phyloP scores from a whole-genome alignment of 345 rosid species.

The Melaleuca quinquenervia region DNA sequence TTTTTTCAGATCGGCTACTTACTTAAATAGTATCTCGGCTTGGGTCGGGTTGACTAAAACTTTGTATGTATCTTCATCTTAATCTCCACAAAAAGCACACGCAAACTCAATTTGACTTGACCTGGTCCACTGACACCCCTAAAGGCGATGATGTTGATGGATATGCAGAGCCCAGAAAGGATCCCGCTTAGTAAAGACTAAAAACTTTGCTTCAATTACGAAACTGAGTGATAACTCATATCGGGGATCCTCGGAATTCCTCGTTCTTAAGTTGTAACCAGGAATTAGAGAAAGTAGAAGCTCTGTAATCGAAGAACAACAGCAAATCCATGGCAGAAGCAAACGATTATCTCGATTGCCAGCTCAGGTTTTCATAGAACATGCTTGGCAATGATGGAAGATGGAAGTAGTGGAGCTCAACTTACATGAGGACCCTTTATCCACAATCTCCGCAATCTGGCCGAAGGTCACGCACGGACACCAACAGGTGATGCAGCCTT shows the following conservation, averaged over 20 bases:
- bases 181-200: background rate
- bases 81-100: too few relatives aligned
- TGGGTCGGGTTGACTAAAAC: too few relatives aligned
- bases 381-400: background rate
- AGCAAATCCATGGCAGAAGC: background rate
- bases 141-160: background rate
- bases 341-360: background rate
- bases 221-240: background rate
- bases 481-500: slow-evolving; percentile 30
- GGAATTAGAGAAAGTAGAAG: background rate
- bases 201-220: background rate
- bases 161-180: background rate
- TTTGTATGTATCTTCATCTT: too few relatives aligned
- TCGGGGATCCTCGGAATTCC: background rate
- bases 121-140: too few relatives aligned
- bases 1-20: too few relatives aligned
- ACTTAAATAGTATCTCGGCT: too few relatives aligned
- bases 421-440: slow-evolving; percentile 30
- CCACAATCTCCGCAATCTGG: slow-evolving; percentile 27
- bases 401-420: background rate
- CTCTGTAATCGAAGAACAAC: background rate
- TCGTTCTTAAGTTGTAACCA: background rate
- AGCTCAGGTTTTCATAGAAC: background rate
- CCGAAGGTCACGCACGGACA: slow-evolving; percentile 34
- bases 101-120: too few relatives aligned